Percentiles rank a stretch among this genome's conserved stretches.
phyloP scores from a whole-genome alignment of 177 flowering plant species.

The Vitis hybrid region DNA sequence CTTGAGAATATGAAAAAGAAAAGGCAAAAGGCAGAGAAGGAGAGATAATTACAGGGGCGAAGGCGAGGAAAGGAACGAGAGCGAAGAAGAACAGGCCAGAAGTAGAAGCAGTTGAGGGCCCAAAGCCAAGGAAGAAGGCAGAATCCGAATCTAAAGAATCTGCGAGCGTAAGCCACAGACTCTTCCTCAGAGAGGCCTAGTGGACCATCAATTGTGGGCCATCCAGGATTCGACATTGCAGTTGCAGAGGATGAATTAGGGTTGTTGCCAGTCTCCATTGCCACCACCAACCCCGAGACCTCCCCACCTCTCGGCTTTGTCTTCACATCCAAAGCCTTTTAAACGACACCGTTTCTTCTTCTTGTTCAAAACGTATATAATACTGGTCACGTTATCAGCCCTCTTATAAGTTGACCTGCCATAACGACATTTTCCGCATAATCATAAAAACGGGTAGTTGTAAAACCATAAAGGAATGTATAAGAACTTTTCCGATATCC shows the following conservation, averaged over 20 bases:
- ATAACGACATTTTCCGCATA: too few species aligned
- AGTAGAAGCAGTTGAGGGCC: slow-evolving; percentile 94
- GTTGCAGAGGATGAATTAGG: slow-evolving; percentile 4
- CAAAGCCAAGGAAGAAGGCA: slow-evolving; percentile 80
- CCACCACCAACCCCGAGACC: too few species aligned
- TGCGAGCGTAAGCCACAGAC: slow-evolving; percentile 58
- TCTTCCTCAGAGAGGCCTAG: slow-evolving; percentile 78
- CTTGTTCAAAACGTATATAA: too few species aligned
- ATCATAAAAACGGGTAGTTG: too few species aligned
- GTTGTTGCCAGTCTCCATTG: background rate
- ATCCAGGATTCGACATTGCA: slow-evolving; percentile 26
- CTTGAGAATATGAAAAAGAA: background rate
- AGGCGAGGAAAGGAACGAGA: slow-evolving; percentile 60
- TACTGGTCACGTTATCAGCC: too few species aligned
- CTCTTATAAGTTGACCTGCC: too few species aligned
- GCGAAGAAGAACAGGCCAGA: slow-evolving; percentile 87
- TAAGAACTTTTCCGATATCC: too few species aligned
- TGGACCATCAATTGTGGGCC: slow-evolving; percentile 92
- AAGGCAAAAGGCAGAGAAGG: slow-evolving; percentile 6
- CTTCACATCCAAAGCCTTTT: too few species aligned
- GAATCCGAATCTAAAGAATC: slow-evolving; percentile 80
- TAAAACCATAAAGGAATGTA: too few species aligned
- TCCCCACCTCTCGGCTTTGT: too few species aligned
- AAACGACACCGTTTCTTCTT: too few species aligned
- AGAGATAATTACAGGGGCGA: slow-evolving; percentile 54